phyloP scores from a whole-genome alignment of 306 rosid species.

The Potentilla sterilis region DNA sequence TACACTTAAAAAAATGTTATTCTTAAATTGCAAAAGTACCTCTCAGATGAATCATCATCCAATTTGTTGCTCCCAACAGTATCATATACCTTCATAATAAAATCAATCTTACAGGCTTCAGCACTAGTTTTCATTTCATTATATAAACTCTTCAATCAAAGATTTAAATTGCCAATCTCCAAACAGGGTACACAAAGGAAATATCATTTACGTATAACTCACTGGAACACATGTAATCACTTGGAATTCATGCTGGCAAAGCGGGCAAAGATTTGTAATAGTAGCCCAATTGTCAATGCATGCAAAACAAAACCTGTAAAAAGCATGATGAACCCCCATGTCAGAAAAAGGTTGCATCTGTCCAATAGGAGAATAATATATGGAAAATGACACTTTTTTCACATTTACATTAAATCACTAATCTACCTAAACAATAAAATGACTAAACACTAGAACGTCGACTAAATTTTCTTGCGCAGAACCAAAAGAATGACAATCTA shows the following conservation, averaged over 20 bases:
- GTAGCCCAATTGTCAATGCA: constrained; percentile 99
- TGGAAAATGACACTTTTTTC: neutral
- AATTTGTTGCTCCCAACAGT: constrained; percentile 83
- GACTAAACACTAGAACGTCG: neutral
- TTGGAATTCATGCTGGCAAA: constrained; percentile 98
- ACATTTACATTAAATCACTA: neutral
- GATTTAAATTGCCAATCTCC: constrained; percentile 11
- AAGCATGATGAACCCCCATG: constrained; percentile 22
- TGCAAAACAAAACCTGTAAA: constrained; percentile 82
- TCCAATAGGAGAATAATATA: neutral
- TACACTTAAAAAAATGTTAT: neutral
- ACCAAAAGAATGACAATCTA: neutral
- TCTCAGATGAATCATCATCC: constrained; percentile 62
- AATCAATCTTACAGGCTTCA: constrained; percentile 31
- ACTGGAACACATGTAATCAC: constrained; percentile 96
- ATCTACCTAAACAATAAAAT: neutral
- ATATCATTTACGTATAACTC: constrained; percentile 52
- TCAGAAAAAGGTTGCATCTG: neutral
- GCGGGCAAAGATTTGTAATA: constrained; percentile 96
- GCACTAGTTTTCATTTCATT: constrained; percentile 25
- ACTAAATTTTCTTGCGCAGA: neutral
- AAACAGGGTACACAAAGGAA: neutral
- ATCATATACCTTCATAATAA: constrained; percentile 79
- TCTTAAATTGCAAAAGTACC: constrained; percentile 36
- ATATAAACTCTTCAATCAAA: constrained; percentile 20